Percentiles rank a stretch among this genome's conserved stretches.
These are phyloP conservation scores for Syzygium aromaticum DNA, from an alignment of 345 rosid species.

Conservation along the genomic window DNA sequence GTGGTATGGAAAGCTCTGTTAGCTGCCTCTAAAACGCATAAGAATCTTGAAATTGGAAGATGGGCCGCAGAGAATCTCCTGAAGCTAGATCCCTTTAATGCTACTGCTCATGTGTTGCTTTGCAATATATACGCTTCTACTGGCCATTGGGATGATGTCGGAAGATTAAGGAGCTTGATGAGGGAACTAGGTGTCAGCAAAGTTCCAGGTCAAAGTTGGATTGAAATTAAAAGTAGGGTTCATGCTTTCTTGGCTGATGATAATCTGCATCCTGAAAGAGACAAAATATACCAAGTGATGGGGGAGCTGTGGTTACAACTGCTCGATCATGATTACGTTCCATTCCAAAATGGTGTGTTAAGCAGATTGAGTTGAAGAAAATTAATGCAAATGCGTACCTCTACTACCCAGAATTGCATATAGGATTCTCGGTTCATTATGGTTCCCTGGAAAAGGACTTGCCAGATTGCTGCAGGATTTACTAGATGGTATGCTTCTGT, in stretches of 20 bases:
- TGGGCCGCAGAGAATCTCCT: constrained; percentile 56
- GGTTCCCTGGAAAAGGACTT: background rate
- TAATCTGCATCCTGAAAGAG: constrained; percentile 49
- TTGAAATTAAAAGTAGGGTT: constrained; percentile 36
- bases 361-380: background rate
- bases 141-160: constrained; percentile 51
- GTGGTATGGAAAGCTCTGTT: constrained; percentile 65
- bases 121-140: constrained; percentile 49
- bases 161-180: constrained; percentile 49
- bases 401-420: background rate
- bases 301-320: constrained; percentile 36
- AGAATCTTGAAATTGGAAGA: constrained; percentile 46
- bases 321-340: constrained; percentile 25
- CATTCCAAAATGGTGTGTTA: constrained; percentile 6
- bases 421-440: background rate
- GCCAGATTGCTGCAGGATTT: background rate
- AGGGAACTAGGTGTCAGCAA: constrained; percentile 42
- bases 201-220: constrained; percentile 79
- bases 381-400: background rate
- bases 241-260: constrained; percentile 64
- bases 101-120: constrained; percentile 59
- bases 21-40: constrained; percentile 66
- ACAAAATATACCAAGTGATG: constrained; percentile 27
- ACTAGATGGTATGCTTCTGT: background rate
- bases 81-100: constrained; percentile 49